Percentiles rank a stretch among this genome's conserved stretches.
Conservation (phyloP, 345 rosid genomes). For the Pistacia atlantica region DNA sequence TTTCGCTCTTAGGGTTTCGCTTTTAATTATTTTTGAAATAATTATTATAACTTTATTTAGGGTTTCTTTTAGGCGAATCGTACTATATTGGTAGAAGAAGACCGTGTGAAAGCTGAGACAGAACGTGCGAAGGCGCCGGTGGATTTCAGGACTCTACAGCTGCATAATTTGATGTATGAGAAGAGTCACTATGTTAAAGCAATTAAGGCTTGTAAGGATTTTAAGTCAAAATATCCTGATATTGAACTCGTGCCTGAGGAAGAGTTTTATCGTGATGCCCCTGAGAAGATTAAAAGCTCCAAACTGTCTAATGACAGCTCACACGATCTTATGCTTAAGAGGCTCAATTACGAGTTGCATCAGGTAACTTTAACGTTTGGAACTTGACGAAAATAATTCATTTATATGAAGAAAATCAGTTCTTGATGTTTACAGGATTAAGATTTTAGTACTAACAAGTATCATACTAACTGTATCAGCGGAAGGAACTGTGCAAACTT, state of each 20-base stretch:
- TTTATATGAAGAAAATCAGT: neutral
- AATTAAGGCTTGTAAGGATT: slow-evolving; percentile 75
- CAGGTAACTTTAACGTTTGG: slow-evolving; percentile 51
- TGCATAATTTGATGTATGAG: slow-evolving; percentile 91
- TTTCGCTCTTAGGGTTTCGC: slow-evolving; percentile 19
- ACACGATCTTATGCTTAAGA: slow-evolving; percentile 82
- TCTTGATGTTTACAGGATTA: neutral
- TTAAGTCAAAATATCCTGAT: slow-evolving; percentile 77
- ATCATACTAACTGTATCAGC: slow-evolving; percentile 38
- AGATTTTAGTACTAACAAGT: neutral
- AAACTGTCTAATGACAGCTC: slow-evolving; percentile 52
- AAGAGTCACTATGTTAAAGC: slow-evolving; percentile 88
- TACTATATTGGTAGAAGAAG: slow-evolving; percentile 73
- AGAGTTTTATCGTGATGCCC: slow-evolving; percentile 70
- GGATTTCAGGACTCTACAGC: slow-evolving; percentile 78
- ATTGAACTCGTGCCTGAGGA: slow-evolving; percentile 87
- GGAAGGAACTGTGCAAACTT: slow-evolving; percentile 80
- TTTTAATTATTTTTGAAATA: neutral
- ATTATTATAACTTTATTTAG: neutral
- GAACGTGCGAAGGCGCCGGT: slow-evolving; percentile 76
- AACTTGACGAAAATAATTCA: neutral
- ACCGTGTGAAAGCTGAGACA: slow-evolving; percentile 64
- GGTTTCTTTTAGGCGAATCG: slow-evolving; percentile 61
- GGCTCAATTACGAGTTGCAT: slow-evolving; percentile 84
- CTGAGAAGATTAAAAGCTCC: slow-evolving; percentile 64